Evolutionary conservation across 2,329 filamentous ascomycete species (phyloP).

Genomic region (Colletotrichum orbiculare): DNA sequence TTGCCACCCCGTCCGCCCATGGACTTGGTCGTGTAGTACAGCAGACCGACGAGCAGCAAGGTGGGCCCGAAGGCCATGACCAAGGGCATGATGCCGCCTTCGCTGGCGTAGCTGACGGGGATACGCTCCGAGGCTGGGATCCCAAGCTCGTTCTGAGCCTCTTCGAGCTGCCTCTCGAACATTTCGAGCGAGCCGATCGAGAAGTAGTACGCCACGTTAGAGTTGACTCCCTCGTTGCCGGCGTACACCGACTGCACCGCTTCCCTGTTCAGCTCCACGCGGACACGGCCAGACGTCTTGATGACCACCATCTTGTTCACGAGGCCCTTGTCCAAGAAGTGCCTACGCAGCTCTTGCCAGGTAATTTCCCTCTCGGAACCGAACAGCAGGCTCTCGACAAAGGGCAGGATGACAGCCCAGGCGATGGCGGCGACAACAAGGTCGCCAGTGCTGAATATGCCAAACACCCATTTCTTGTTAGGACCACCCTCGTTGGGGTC

Average conservation of each 20-base stretch:
- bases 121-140: constrained; percentile 92
- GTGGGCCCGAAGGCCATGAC: constrained; percentile 87
- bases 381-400: constrained; percentile 55
- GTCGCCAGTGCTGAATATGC: constrained; percentile 37
- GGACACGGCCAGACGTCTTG: constrained; percentile 72
- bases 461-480: constrained; percentile 36
- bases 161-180: constrained; percentile 89
- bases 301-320: constrained; percentile 93
- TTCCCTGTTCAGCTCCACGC: constrained; percentile 83
- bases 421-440: constrained; percentile 62
- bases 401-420: constrained; percentile 57
- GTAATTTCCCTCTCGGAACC: constrained; percentile 78
- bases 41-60: constrained; percentile 82
- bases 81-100: constrained; percentile 79
- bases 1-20: constrained; percentile 76
- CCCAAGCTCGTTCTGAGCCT: constrained; percentile 86
- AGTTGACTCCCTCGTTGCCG: constrained; percentile 73
- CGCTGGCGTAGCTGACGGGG: constrained; percentile 86
- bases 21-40: constrained; percentile 82
- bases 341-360: constrained; percentile 95
- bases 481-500: constrained; percentile 29
- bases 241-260: constrained; percentile 78
- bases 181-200: constrained; percentile 93
- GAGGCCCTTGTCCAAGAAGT: constrained; percentile 94
- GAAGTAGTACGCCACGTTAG: constrained; percentile 87